Evolutionary conservation across 176 grass and related monocot genomes (phyloP), one percentile per base, ranked within the genome.

Genomic region (Zea mays): DNA sequence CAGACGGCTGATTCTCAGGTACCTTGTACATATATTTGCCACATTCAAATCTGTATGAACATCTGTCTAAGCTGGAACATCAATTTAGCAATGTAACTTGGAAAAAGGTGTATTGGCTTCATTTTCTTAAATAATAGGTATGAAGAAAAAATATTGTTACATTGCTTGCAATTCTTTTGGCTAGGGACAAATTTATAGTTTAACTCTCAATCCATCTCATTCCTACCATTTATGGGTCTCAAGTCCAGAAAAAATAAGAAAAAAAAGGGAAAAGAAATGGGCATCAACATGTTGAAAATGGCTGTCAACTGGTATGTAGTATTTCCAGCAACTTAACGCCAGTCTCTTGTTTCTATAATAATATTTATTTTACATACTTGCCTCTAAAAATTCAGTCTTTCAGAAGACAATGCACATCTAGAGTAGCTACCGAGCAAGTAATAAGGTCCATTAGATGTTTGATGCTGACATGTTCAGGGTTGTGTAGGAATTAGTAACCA

Each of bases 1-100:
- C 34, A 85, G 92, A 64, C 86, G 96, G 38, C 83, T 99, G 35
- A 96, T 99, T 74, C 44, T 93, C 56, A 96, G 96, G 96, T 99
- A 89, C 49, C 15, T 64, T 67, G 35, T 36, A 57, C 8, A 70
- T 79, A 54, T 74, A 11, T 61, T 20, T 72, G 75, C 49, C 8
- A 12, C 27, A 74, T 9, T 71, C 20, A 10, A 27, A 51, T 60
- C 10, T 72, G 45, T 27, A 12, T 6, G 3, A 61, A 38, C 35
- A 78, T 77, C 21, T 56, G 37, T 27, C 49, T 76, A 0, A 44
- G 42, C 59, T 78, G 41, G 10, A 78, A 20, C 38, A 67, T 72
- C 71, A 63, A 38, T 54, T 55, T 56, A 19, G 17, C 54, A 20
- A 20, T 57, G 3, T 57, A 3, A 20, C 55, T 20, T 57, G n/a